Percentiles rank a stretch among this genome's conserved stretches.
These are phyloP conservation scores for Erythrobasidium hasegawianum DNA, from an alignment of 1,284 basidiomycete genomes.

Conservation along the genomic window DNA sequence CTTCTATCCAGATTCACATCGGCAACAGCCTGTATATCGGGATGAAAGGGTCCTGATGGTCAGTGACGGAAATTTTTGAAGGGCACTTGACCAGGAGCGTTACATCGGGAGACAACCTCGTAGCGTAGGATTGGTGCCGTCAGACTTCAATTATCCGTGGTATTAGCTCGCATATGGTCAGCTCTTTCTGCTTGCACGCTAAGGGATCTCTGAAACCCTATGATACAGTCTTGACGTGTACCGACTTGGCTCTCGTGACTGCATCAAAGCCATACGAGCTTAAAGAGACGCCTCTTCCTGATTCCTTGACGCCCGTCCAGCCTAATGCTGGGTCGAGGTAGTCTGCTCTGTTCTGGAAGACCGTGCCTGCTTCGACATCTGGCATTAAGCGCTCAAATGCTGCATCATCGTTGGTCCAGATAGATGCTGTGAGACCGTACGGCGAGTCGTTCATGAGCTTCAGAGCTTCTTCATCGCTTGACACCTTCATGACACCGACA, in stretches of 20 bases:
- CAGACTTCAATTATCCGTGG: too few species aligned
- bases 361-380: slow-evolving; percentile 79
- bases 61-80: too few species aligned
- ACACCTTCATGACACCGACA: slow-evolving; percentile 83
- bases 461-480: slow-evolving; percentile 78
- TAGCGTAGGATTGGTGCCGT: too few species aligned
- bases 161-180: not conserved
- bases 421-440: slow-evolving; percentile 85
- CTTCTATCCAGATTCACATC: too few species aligned
- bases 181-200: not conserved
- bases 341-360: slow-evolving; percentile 87
- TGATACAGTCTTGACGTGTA: slow-evolving; percentile 59
- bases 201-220: not conserved
- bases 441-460: slow-evolving; percentile 91
- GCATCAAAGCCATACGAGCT: slow-evolving; percentile 82
- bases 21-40: too few species aligned
- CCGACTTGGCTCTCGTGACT: slow-evolving; percentile 67
- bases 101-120: too few species aligned
- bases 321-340: slow-evolving; percentile 83
- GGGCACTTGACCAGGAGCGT: too few species aligned
- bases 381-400: slow-evolving; percentile 69
- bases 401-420: slow-evolving; percentile 75
- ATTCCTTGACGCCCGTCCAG: slow-evolving; percentile 92
- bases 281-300: slow-evolving; percentile 81
- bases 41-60: too few species aligned